phyloP scores from a whole-genome alignment of 139 green algal genomes.

The Chlorella sp. region DNA sequence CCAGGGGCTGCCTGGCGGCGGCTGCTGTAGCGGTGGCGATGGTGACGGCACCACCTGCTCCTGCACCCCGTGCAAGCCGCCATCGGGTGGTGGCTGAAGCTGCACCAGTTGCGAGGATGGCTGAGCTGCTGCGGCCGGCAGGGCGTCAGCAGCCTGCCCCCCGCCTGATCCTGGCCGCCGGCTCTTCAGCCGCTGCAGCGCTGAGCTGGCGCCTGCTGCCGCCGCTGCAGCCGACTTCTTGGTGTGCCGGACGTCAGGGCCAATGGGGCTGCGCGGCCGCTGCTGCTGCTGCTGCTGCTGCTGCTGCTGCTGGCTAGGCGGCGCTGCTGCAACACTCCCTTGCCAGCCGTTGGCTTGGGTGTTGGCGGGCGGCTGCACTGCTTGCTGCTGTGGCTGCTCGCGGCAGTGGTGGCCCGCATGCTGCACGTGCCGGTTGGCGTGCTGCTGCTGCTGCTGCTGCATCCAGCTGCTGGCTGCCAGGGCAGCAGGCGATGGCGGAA shows the following conservation, averaged over 20 bases:
- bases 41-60: not conserved
- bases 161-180: not conserved
- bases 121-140: no score
- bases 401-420: not conserved
- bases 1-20: not conserved
- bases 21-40: not conserved
- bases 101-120: no score
- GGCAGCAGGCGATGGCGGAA: conserved; percentile 2
- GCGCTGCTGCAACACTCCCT: conserved; percentile 1
- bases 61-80: no score
- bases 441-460: not conserved
- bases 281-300: conserved; percentile 19
- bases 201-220: not conserved
- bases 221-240: conserved; percentile 25
- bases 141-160: not conserved
- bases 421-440: conserved; percentile 7
- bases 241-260: conserved; percentile 8
- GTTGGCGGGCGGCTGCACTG: not conserved
- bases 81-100: no score
- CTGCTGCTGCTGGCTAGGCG: conserved; percentile 1
- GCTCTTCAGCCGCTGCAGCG: conserved; percentile 18
- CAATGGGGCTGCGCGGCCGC: conserved; percentile 27
- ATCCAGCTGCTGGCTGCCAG: not conserved
- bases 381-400: conserved; percentile 1
- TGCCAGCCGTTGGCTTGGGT: not conserved